Conservation (phyloP, 2,329 filamentous ascomycete genomes). For the Mycosphaerella sp. region DNA sequence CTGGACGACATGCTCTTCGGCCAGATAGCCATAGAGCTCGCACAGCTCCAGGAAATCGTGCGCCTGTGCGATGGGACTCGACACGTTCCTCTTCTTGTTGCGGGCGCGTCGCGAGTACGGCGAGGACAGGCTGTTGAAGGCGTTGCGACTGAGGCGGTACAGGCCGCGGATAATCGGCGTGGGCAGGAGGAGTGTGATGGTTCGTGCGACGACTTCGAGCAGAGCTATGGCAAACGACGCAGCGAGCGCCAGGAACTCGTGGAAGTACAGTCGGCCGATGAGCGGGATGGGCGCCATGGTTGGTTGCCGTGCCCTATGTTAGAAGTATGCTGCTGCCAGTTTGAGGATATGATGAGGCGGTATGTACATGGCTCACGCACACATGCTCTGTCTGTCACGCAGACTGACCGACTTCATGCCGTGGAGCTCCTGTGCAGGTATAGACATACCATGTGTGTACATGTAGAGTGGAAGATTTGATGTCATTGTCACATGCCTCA, state of each 20-base stretch:
- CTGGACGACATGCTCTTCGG: slow-evolving; percentile 93
- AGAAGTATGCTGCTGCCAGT: too few species aligned
- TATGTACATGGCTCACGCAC: too few species aligned
- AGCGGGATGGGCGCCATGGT: slow-evolving; percentile 55
- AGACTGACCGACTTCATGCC: not conserved
- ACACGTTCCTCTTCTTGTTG: slow-evolving; percentile 54
- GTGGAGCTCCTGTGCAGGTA: not conserved
- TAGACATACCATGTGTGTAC: too few species aligned
- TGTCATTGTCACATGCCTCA: not conserved
- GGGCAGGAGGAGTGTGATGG: slow-evolving; percentile 82
- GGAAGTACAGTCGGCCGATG: slow-evolving; percentile 53
- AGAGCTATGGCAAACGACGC: slow-evolving; percentile 76
- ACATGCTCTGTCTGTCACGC: not conserved
- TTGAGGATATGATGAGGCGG: too few species aligned
- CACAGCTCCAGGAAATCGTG: slow-evolving; percentile 94
- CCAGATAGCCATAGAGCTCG: slow-evolving; percentile 80
- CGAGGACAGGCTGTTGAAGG: slow-evolving; percentile 75
- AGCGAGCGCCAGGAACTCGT: slow-evolving; percentile 81
- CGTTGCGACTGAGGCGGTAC: slow-evolving; percentile 71
- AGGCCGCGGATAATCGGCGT: slow-evolving; percentile 73
- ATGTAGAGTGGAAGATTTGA: too few species aligned
- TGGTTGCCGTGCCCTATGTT: too few species aligned
- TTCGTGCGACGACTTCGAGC: slow-evolving; percentile 74
- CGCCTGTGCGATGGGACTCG: slow-evolving; percentile 66
- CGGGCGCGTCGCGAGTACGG: slow-evolving; percentile 62